Percentiles rank a stretch among this genome's conserved stretches.
Evolutionary conservation across 768 basidiomycete genomes (phyloP).

Genomic region (Dioszegia crocea): DNA sequence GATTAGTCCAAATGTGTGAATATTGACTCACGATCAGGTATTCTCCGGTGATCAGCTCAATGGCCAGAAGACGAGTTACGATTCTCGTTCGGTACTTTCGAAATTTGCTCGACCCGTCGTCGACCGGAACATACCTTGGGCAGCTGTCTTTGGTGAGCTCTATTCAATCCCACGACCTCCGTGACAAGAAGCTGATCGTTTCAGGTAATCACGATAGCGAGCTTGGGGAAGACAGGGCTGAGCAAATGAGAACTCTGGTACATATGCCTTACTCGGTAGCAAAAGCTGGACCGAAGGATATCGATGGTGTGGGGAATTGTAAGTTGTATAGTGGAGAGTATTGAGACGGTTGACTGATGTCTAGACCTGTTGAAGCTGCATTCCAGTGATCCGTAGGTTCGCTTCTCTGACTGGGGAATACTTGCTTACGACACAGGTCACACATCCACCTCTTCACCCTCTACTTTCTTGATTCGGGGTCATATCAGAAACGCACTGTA

Average conservation of each 20-base stretch:
- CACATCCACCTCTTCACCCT: conserved; percentile 82
- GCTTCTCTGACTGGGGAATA: neutral
- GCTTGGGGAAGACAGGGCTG: conserved; percentile 54
- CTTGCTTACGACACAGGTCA: conserved; percentile 55
- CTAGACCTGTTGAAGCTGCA: conserved; percentile 68
- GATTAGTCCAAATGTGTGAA: neutral
- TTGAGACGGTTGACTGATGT: conserved; percentile 4
- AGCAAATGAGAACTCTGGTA: conserved; percentile 66
- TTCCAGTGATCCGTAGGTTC: conserved; percentile 75
- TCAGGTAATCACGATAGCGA: conserved; percentile 72
- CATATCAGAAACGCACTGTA: conserved; percentile 54
- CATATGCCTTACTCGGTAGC: conserved; percentile 80
- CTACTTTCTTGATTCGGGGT: conserved; percentile 85
- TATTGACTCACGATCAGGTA: conserved; percentile 50
- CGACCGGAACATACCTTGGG: conserved; percentile 76
- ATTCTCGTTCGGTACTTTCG: conserved; percentile 76
- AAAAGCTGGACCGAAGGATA: conserved; percentile 70
- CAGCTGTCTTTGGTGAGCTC: conserved; percentile 66
- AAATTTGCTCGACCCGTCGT: conserved; percentile 79
- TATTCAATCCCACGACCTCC: no score
- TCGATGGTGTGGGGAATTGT: conserved; percentile 87
- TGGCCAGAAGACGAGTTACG: conserved; percentile 86
- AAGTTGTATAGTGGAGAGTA: neutral
- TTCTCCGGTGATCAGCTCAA: conserved; percentile 85
- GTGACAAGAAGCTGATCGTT: neutral